Percentiles rank a stretch among this genome's conserved stretches.
Evolutionary conservation across 192 early-diverging fungal species (phyloP).

Genomic region (Diversispora epigaea): DNA sequence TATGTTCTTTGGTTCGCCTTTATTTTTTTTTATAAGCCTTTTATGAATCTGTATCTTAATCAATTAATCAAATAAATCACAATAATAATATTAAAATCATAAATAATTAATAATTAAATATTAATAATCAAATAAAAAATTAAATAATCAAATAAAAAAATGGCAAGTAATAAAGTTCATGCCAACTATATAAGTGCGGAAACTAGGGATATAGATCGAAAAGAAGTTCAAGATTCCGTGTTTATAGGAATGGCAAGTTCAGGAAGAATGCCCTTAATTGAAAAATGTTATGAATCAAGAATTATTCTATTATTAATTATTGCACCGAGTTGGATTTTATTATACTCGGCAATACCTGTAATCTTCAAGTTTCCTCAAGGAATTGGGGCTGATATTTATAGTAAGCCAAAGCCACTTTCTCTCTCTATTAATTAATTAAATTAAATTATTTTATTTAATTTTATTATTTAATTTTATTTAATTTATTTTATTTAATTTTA

Average conservation of each 20-base stretch:
- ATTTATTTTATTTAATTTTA: neutral
- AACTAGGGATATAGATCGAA: too few species aligned
- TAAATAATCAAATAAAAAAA: too few species aligned
- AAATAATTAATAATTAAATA: too few species aligned
- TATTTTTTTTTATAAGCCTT: too few species aligned
- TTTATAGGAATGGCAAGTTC: neutral
- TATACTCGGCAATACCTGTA: constrained; percentile 2
- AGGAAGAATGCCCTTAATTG: neutral
- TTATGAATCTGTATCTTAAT: too few species aligned
- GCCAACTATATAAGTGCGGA: too few species aligned
- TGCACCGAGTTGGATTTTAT: neutral
- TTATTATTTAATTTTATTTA: neutral
- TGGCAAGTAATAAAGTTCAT: too few species aligned
- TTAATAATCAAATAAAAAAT: too few species aligned
- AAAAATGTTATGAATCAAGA: constrained; percentile 15
- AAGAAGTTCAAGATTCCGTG: neutral
- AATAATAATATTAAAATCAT: too few species aligned
- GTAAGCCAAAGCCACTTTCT: constrained; percentile 19
- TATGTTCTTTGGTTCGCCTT: too few species aligned
- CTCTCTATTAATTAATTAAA: neutral
- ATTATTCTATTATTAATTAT: constrained; percentile 12
- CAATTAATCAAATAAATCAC: too few species aligned
- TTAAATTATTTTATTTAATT: neutral
- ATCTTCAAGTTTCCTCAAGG: neutral
- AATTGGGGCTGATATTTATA: constrained; percentile 25